Evolutionary conservation across 1,284 basidiomycete species (phyloP), one percentile per base, ranked within the genome.

Genomic region (Somion occarium): DNA sequence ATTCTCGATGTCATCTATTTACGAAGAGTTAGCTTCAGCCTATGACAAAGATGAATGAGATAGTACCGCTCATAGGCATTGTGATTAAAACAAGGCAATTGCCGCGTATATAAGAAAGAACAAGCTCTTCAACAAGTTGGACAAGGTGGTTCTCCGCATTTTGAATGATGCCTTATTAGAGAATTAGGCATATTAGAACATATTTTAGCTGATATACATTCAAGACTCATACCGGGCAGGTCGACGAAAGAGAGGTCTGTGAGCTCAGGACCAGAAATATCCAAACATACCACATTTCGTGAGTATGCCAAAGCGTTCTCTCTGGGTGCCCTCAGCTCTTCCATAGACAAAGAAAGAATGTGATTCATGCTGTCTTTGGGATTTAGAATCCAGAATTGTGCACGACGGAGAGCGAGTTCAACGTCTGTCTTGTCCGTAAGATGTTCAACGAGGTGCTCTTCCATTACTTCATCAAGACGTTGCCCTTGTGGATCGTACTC

Each of bases 1-100:
- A 55, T 83, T 86, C 50, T 85, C 75, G 18, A 84, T 77, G 44
- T 87, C 84, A 44, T 85, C 85, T 87, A 4, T 13, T 13, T 34
- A 34, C 7, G 3, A 19, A n/a, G 11, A 12, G 44, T 5, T 38
- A 30, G 15, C 26, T 12, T 25, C 12, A 13, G 19, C 18, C 12
- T 4, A 27, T 18, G n/a, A 18, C 3, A 30, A 15, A 27, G 38
- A 37, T 15, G 39, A 42, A 15, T 22, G 37, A 0, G 34, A 58
- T 64, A n/a, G 53, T 50, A 83, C 83, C 81, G 44, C 71, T 79
- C 75, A 82, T 79, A 0, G 83, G 83, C 46, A 85, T 72, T 0
- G 82, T 74, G 0, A 83, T 74, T 0, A 86, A 68, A 50, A 86
- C 80, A 5, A 86, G 49, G 46, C 64, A 63, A 42, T 66, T 56